Base-by-base conservation (phyloP, 345 rosid species). In the Triadica sebifera region DNA sequence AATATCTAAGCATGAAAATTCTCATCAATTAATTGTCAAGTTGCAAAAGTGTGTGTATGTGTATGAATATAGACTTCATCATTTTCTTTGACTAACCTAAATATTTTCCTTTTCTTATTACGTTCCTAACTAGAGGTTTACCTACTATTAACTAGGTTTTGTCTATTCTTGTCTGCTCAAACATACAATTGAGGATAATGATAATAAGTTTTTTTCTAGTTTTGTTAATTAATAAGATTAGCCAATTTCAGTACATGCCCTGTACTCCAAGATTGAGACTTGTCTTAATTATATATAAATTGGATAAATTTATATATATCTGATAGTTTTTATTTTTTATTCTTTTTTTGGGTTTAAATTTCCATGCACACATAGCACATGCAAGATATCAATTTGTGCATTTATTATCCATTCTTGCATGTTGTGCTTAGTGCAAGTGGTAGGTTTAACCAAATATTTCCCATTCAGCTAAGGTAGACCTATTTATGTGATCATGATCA, bases 341-440 rank as follows among this genome's bases (percentile, higher is more conserved):
- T 29, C 2, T 2, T 29, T 29, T 29, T 29, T 29, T 29, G 2
- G 34, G 34, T 29, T 29, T 72, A 57, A 20, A 57, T 6, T 65
- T 71, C 38, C 66, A 65, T 59, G 76, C 74, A 39, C 64, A 46
- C 60, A 63, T 50, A 72, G 72, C 84, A 75, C 81, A 71, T 76
- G 81, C 79, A 52, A 65, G 45, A 59, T 74, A 53, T 45, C 73
- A 69, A 65, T 70, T 65, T 70, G 29, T 69, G 41, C 69, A 74
- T 70, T 43, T 55, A 49, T 46, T 13, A 22, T 51, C 63, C 12
- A 52, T 56, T 41, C 16, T 55, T 53, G 34, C 34, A 29, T 29
- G 34, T 2, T 29, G 34, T 53, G 59, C 75, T 39, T 24, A 38
- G 15, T 64, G 67, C 77, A 70, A 72, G 60, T 55, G 78, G 43